These are phyloP conservation scores for Juglanconis oblonga DNA, from an alignment of 2,329 filamentous ascomycete genomes.

Conservation along the genomic window DNA sequence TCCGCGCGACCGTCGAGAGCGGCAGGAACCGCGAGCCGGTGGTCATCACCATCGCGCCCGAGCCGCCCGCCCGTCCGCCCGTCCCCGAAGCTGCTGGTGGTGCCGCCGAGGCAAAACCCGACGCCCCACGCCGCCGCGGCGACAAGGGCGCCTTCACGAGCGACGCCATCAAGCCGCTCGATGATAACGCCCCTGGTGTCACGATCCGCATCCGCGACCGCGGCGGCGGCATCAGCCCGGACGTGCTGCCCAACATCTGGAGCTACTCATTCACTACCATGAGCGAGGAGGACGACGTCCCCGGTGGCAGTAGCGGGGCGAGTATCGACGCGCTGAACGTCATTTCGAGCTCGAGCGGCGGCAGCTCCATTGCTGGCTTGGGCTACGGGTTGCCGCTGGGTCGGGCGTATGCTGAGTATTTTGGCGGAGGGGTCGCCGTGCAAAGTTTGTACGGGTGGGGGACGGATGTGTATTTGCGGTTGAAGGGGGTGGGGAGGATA, in stretches of 20 bases:
- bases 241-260: conserved; percentile 85
- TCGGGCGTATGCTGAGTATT: conserved; percentile 95
- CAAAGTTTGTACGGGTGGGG: conserved; percentile 96
- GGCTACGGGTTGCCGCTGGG: conserved; percentile 91
- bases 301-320: conserved; percentile 34
- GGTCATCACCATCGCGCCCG: conserved; percentile 85
- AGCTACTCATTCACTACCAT: conserved; percentile 98
- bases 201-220: conserved; percentile 94
- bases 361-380: conserved; percentile 84
- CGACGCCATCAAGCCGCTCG: conserved; percentile 54
- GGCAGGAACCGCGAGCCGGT: conserved; percentile 77
- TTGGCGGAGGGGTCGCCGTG: conserved; percentile 91
- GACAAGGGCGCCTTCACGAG: conserved; percentile 37
- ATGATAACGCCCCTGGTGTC: conserved; percentile 73
- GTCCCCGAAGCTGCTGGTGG: conserved; percentile 2
- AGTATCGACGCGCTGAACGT: conserved; percentile 69
- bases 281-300: conserved; percentile 57
- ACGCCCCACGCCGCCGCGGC: conserved; percentile 23
- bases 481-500: conserved; percentile 62
- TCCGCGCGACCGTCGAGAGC: conserved; percentile 86
- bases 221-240: conserved; percentile 87
- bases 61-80: conserved; percentile 39
- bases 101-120: background rate
- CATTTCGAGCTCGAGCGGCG: conserved; percentile 66
- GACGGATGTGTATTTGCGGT: conserved; percentile 64